phyloP scores from a whole-genome alignment of 345 rosid genomes.

The Linum usitatissimum region DNA sequence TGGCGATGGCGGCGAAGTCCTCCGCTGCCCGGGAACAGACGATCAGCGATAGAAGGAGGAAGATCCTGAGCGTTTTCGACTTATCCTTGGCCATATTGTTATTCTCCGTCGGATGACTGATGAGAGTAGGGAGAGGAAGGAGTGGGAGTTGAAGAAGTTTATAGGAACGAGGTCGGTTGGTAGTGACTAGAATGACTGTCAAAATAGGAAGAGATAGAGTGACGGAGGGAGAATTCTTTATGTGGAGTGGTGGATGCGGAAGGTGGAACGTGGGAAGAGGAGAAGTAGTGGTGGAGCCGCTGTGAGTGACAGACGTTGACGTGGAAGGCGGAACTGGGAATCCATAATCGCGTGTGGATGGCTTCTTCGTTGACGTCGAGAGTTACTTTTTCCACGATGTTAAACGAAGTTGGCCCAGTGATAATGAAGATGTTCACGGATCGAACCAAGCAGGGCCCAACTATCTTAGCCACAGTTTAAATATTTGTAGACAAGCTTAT shows the following conservation, averaged over 20 bases:
- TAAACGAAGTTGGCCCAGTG: too few relatives aligned
- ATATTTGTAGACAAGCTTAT: too few relatives aligned
- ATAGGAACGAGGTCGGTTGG: background rate
- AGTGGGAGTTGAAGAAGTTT: too few relatives aligned
- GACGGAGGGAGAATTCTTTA: background rate
- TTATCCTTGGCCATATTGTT: background rate
- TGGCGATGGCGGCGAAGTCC: conserved; percentile 3
- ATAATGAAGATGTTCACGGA: too few relatives aligned
- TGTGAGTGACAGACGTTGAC: background rate
- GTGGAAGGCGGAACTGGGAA: background rate
- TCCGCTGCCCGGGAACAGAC: background rate
- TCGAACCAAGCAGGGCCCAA: too few relatives aligned
- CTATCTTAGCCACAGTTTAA: too few relatives aligned
- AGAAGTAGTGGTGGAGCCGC: background rate
- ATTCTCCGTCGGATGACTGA: background rate
- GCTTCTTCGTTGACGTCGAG: background rate
- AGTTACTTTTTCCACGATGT: too few relatives aligned
- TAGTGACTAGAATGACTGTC: background rate
- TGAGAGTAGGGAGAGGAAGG: background rate
- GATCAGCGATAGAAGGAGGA: background rate
- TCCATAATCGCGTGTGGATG: background rate
- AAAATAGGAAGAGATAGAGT: background rate
- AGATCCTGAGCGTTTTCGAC: background rate
- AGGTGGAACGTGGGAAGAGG: background rate
- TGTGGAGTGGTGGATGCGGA: background rate